Base-by-base conservation (phyloP, 352 stramenopile species). In the Phytophthora pisi region DNA sequence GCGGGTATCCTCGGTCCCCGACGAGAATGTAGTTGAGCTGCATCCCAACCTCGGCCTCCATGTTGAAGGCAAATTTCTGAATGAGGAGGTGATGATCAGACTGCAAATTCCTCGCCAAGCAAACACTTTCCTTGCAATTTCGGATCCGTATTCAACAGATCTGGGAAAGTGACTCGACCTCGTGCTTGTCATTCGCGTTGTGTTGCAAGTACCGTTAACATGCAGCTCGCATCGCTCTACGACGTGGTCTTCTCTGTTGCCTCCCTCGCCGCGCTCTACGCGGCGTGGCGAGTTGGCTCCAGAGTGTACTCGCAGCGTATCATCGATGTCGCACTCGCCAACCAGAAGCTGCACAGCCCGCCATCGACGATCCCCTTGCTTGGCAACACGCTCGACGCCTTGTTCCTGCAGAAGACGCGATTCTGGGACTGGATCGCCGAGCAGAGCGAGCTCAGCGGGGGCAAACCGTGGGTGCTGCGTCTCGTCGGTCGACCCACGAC, bases 401-500 rank as follows among this genome's bases (percentile, higher is more conserved):
- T 75, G 58, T 18, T 38, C 28, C 51, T 57, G 26, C 51, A 70
- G 26, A 55, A 52, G 18, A 51, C 70, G 16, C 51, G 26, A 34
- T 63, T 81, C 15, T 71, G 77, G 54, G 75, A 83, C 59, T 83
- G 75, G 75, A 61, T 81, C 24, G 42, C 62, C 8, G 56, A 74
- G 24, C 69, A 83, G 57, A 72, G 69, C 45, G 38, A 64, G 28
- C 36, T 52, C 23, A 62, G 64, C 36, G 36, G 51, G 6, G 72
- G 69, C 1, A 61, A 47, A 28, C 75, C 72, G 10, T 62, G 57
- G 57, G 24, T 84, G 63, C 55, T 84, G 15, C 63, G 51, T 5
- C 47, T 77, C 15, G 23, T 84, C 7, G 75, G 78, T n/a, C 56
- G 68, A 16, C 78, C 75, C 5, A 57, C 72, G 8, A 57, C 61